Evolutionary conservation across 2,329 filamentous ascomycete species (phyloP).

Genomic region (Colletotrichum eleusines): DNA sequence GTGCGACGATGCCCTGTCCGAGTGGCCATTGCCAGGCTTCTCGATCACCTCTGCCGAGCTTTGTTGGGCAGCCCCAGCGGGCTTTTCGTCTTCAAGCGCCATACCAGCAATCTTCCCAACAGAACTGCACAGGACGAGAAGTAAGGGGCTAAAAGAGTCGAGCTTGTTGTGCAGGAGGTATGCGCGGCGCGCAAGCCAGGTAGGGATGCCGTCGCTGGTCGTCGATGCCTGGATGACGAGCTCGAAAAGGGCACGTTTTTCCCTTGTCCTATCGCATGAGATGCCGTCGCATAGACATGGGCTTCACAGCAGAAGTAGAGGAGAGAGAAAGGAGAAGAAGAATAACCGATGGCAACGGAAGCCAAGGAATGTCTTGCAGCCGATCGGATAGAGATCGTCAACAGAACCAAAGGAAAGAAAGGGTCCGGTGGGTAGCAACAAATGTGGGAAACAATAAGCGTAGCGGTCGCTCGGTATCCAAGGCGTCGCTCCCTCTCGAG

Average conservation of each 20-base stretch:
- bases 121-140: constrained; percentile 14
- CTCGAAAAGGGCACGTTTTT: neutral
- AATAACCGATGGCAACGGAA: constrained; percentile 9
- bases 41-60: constrained; percentile 40
- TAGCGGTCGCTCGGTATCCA: too few species aligned
- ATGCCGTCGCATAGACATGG: neutral
- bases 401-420: constrained; percentile 3
- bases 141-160: neutral
- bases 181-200: constrained; percentile 34
- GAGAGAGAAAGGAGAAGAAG: neutral
- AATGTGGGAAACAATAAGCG: constrained; percentile 5
- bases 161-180: constrained; percentile 29
- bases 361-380: constrained; percentile 28
- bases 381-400: constrained; percentile 24
- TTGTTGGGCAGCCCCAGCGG: constrained; percentile 24
- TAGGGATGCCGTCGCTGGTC: constrained; percentile 17
- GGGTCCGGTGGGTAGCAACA: neutral
- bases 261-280: neutral
- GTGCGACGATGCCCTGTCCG: constrained; percentile 51
- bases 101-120: constrained; percentile 14
- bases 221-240: neutral
- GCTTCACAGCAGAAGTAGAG: neutral
- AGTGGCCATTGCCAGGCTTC: constrained; percentile 45
- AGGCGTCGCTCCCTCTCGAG: constrained; percentile 19
- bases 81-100: constrained; percentile 34